A percentile compares a stretch with the other conserved stretches of the same genome.
phyloP scores from a whole-genome alignment of 2,329 filamentous ascomycete species.

The Xylaria hypoxylon region DNA sequence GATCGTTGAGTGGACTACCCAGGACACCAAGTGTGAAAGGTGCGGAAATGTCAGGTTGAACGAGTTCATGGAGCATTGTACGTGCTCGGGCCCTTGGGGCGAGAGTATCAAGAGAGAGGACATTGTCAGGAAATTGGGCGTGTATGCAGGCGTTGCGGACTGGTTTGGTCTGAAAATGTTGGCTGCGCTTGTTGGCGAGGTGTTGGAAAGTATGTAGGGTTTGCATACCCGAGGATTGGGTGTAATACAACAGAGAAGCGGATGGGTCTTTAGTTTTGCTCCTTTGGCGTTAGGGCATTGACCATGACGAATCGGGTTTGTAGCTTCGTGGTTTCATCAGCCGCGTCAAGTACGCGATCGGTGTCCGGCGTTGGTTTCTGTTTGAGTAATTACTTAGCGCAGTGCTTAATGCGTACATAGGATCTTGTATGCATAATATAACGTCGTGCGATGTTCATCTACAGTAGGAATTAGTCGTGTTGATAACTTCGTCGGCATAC shows the following conservation, averaged over 20 bases:
- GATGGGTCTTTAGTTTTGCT: neutral
- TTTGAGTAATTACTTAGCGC: neutral
- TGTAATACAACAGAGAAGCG: neutral
- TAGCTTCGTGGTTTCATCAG: neutral
- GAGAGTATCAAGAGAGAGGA: conserved; percentile 76
- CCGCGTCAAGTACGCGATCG: neutral
- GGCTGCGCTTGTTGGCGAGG: conserved; percentile 75
- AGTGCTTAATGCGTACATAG: neutral
- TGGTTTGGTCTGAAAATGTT: conserved; percentile 88
- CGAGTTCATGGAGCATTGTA: conserved; percentile 97
- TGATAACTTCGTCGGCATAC: too few relatives aligned
- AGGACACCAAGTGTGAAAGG: conserved; percentile 84
- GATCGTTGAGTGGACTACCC: conserved; percentile 83
- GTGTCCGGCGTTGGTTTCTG: neutral
- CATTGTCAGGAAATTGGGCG: conserved; percentile 71
- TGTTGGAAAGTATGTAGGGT: conserved; percentile 55
- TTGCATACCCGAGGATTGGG: neutral
- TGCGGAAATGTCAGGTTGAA: conserved; percentile 83
- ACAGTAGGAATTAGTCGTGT: too few relatives aligned
- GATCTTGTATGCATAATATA: neutral
- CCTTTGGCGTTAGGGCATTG: neutral
- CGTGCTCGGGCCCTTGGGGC: conserved; percentile 88
- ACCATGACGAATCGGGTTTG: neutral
- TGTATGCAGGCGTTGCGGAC: conserved; percentile 79
- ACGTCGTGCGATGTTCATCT: neutral